Conservation (phyloP, 495 filamentous ascomycete genomes). For the Hypoxylon subgilvum region DNA sequence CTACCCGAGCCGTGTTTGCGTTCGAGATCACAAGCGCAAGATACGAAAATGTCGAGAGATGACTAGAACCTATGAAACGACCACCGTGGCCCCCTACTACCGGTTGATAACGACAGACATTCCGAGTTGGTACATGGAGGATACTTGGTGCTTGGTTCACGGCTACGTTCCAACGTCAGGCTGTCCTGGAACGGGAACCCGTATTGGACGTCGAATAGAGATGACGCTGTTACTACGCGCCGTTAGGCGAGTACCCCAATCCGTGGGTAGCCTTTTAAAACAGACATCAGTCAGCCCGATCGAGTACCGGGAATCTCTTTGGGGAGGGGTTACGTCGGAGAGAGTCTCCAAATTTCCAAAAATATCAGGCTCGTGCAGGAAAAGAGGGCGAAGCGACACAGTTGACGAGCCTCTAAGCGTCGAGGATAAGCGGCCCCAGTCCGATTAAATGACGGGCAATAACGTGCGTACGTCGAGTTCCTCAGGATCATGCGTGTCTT, state of each 20-base stretch:
- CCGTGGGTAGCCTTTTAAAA: conserved; percentile 35
- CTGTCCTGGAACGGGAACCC: conserved; percentile 9
- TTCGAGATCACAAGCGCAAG: conserved; percentile 25
- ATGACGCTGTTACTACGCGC: conserved; percentile 17
- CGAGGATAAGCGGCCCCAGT: conserved; percentile 35
- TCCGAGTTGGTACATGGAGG: conserved; percentile 23
- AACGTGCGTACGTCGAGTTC: conserved; percentile 30
- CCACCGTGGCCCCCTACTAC: conserved; percentile 3
- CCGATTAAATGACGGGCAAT: conserved; percentile 9
- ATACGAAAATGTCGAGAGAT: conserved; percentile 27
- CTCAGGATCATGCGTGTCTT: conserved; percentile 30
- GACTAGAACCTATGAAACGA: conserved; percentile 20
- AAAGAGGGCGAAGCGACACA: conserved; percentile 19
- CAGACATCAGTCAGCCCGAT: conserved; percentile 13
- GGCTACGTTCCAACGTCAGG: conserved; percentile 4
- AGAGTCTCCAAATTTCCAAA: conserved; percentile 12
- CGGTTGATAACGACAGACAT: conserved; percentile 15
- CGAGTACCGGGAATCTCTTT: background rate
- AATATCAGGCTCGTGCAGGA: conserved; percentile 13
- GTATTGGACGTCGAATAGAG: conserved; percentile 14
- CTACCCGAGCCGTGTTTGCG: conserved; percentile 29
- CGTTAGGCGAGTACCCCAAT: conserved; percentile 18
- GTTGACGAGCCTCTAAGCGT: conserved; percentile 21
- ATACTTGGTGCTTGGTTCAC: conserved; percentile 24
- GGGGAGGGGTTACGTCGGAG: conserved; percentile 15